Evolutionary conservation across 2,329 filamentous ascomycete species (phyloP), one percentile per base, ranked within the genome.

Genomic region (Talaromyces sp.): DNA sequence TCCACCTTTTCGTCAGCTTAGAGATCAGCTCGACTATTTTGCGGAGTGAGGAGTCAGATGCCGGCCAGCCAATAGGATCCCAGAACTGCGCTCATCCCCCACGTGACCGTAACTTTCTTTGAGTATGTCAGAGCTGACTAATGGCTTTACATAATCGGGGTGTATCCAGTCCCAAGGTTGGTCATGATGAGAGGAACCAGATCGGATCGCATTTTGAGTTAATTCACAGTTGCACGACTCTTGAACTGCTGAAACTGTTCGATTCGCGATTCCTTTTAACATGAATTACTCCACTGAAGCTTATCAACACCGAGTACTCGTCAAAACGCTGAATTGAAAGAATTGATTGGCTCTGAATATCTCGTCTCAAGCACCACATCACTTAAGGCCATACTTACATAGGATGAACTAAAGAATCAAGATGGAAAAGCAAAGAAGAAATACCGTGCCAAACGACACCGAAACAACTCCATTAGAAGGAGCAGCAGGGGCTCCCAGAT

Each of bases 401-500:
- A 17, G n/a, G 21, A 31, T 35, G 37, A 36, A 10, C 41, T 17
- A 2, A n/a, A n/a, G 15, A 50, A 21, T 11, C 11, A 28, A 41
- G 5, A 41, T 40, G n/a, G 28, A 31, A 4, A 17, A 22, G 3
- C 21, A 46, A 53, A 22, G 21, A 36, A 31, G 28, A 33, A 6
- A 50, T 11, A 50, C 15, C 17, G 33, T 35, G 28, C 22, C 43
- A 22, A 31, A 46, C 22, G 28, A 48, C 45, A 8, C 33, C 10
- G 35, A 52, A 17, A 71, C 71, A 69, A 63, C 62, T 11, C 59
- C 62, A 33, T 45, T 60, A n/a, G 22, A 60, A 2, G 62, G 64
- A 19, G 52, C 61, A 21, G 46, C 46, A 1, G 48, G 28, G 2
- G 35, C 33, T 9, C 53, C 64, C 1, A 64, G 66, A n/a, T 72